Evolutionary conservation across 2,329 filamentous ascomycete species (phyloP), one percentile per base, ranked within the genome.

Genomic region (Fusarium sterilihyphosum): DNA sequence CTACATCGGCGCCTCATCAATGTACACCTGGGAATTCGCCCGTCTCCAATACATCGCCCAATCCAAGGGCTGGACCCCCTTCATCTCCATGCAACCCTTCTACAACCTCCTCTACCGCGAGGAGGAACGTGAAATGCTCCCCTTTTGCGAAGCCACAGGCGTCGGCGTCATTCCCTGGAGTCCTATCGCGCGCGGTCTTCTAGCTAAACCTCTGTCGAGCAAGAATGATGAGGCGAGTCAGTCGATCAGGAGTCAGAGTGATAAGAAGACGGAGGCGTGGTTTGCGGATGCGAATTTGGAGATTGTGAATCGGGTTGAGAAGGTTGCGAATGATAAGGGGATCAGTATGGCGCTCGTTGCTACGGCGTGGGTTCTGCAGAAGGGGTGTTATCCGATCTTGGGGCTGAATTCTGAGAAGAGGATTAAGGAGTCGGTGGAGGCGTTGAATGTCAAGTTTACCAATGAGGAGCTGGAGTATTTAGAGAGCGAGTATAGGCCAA

Each of bases 281-380:
- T 78, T 79, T n/a, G 78, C 76, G 0, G 77, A 80, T 50, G 78
- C 78, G 3, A 80, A 78, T 29, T 13, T 77, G 46, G 75, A 78
- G 20, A 80, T 84, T 52, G 75, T 84, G 49, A 70, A 81, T 70
- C 61, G 81, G 13, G 77, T 84, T 5, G 85, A 91, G 79, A 87
- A 92, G 78, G 73, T 92, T 20, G 89, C 90, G 0, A 83, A 85
- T 71, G 89, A 90, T 81, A 86, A 86, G 73, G 86, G 84, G 2
- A 86, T 88, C 78, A 88, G 86, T 72, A 93, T 93, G 87, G 88
- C 89, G 50, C 88, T 92, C 64, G 88, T 93, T 9, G 88, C 91
- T 1, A 85, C 92, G 49, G 91, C 91, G 2, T 94, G 92, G 92
- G 86, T 87, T 61, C 81, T 89, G 73, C 85, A 87, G 59, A 84